These are phyloP conservation scores for Tetracentron sinense DNA, from an alignment of 164 flowering plant species.

Conservation along the genomic window DNA sequence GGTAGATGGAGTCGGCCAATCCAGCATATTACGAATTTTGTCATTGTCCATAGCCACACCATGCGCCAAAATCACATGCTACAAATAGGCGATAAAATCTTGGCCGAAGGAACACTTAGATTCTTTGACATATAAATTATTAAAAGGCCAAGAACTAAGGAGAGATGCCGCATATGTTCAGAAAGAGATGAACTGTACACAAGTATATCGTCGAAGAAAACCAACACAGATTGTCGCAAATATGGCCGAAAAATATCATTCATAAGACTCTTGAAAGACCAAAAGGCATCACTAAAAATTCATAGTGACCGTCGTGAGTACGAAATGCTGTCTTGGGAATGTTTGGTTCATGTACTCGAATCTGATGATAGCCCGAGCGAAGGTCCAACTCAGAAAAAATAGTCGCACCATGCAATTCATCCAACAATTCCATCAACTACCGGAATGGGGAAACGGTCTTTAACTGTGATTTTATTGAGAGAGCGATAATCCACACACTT, in stretches of 20 bases:
- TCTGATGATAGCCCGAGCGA: too few species aligned
- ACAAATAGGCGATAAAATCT: background rate
- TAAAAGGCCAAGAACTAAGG: background rate
- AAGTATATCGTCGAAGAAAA: background rate
- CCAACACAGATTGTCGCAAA: background rate
- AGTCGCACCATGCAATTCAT: background rate
- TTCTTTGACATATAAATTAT: background rate
- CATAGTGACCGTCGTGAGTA: too few species aligned
- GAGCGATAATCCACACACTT: conserved; percentile 1
- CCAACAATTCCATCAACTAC: background rate
- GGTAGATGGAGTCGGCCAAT: background rate
- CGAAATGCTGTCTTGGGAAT: background rate
- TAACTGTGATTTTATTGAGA: background rate
- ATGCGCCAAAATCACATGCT: background rate
- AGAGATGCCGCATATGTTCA: background rate
- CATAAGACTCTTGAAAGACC: background rate
- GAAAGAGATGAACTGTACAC: background rate
- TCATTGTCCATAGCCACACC: background rate
- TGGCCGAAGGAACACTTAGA: background rate
- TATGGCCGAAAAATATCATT: too few species aligned
- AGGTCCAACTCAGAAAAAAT: background rate
- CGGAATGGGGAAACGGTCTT: background rate
- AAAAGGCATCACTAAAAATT: too few species aligned
- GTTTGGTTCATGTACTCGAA: background rate
- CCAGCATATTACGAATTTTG: background rate